phyloP scores from a whole-genome alignment of 345 rosid species.

The Syzygium oleosum region DNA sequence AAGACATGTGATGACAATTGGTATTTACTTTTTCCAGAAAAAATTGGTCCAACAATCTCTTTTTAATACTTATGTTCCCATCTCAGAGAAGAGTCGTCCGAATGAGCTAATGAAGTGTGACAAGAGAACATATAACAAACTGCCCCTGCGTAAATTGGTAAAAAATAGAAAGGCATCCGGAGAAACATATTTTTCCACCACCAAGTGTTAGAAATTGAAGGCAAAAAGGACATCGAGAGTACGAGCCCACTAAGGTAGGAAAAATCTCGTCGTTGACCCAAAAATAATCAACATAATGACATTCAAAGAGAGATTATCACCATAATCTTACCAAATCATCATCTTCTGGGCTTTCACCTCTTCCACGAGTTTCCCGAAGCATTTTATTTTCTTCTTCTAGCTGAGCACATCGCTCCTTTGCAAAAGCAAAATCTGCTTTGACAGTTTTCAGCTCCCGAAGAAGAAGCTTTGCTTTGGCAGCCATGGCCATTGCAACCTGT shows the following conservation, averaged over 20 bases:
- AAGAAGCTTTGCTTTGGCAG: constrained; percentile 96
- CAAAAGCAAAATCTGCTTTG: constrained; percentile 90
- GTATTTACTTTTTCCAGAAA: not conserved
- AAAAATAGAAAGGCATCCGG: not conserved
- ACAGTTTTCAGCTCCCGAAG: constrained; percentile 91
- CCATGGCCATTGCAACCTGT: constrained; percentile 99
- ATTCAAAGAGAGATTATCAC: not conserved
- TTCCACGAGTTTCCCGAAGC: constrained; percentile 51
- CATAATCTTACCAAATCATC: constrained; percentile 64
- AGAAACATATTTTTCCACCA: not conserved
- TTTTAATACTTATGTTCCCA: not conserved
- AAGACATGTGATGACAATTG: not conserved
- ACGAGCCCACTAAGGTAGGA: not conserved
- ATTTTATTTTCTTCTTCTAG: constrained; percentile 81
- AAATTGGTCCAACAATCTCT: not conserved
- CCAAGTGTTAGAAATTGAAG: not conserved
- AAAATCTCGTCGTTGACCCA: not conserved
- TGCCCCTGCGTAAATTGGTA: not conserved
- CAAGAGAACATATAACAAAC: not conserved
- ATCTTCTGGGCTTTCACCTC: constrained; percentile 57
- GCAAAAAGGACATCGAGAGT: not conserved
- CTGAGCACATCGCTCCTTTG: constrained; percentile 87
- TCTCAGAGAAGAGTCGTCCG: not conserved
- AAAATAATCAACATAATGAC: not conserved
- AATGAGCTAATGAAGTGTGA: not conserved